Percentiles rank a stretch among this genome's conserved stretches.
Conservation (phyloP, 768 basidiomycete genomes). For the Porphyrellus cyaneotinctus region DNA sequence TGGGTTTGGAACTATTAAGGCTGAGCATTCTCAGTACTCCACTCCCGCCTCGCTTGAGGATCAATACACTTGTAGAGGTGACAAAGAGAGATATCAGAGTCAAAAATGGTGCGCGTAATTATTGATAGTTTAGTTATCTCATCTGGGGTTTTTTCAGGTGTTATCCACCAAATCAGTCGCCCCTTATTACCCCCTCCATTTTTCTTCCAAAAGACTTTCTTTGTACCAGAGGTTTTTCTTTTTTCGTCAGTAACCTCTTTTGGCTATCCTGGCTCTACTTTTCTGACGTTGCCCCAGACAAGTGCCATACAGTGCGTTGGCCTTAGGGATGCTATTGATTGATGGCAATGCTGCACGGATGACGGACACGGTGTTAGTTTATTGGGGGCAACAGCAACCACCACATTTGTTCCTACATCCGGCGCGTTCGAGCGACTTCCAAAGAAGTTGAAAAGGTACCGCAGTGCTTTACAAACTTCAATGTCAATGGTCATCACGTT, state of each 20-base stretch:
- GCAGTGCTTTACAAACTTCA: conserved; percentile 9
- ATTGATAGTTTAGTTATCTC: not conserved
- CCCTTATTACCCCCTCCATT: conserved; percentile 12
- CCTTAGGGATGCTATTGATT: conserved; percentile 8
- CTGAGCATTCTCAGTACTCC: conserved; percentile 35
- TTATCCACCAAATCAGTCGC: conserved; percentile 14
- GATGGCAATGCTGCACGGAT: not conserved
- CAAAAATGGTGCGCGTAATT: conserved; percentile 4
- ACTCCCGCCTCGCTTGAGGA: conserved; percentile 33
- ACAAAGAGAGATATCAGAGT: conserved; percentile 8
- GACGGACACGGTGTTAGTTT: not conserved
- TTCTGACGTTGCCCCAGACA: conserved; percentile 5
- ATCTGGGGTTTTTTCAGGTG: not conserved
- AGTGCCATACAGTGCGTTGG: conserved; percentile 12
- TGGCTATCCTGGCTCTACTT: not conserved
- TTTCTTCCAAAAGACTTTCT: conserved; percentile 13
- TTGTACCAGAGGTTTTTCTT: conserved; percentile 7
- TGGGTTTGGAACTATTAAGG: conserved; percentile 42
- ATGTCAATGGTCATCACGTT: conserved; percentile 7
- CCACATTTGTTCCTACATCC: conserved; percentile 5
- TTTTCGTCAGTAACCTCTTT: conserved; percentile 6
- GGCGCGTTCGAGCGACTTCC: conserved; percentile 10
- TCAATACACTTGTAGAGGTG: conserved; percentile 11
- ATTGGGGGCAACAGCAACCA: conserved; percentile 4
- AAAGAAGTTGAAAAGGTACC: conserved; percentile 3